phyloP scores from a whole-genome alignment of 371 early-diverging fungal genomes.

The Zychaea mexicana region DNA sequence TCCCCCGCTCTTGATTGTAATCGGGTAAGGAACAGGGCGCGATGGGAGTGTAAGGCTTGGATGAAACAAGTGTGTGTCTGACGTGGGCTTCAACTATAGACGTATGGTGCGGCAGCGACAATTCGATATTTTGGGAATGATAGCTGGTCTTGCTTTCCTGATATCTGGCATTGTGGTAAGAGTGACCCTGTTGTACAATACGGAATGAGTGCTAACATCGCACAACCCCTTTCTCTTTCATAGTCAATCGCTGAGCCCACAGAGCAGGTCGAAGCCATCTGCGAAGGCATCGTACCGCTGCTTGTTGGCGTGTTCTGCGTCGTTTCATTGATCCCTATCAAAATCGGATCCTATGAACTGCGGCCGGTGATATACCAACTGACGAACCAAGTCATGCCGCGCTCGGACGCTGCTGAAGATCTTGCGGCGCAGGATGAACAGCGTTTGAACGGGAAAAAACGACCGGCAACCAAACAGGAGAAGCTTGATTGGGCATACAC shows the following conservation, averaged over 20 bases:
- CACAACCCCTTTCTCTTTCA: background rate
- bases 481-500: conserved; percentile 33
- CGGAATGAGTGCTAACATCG: background rate
- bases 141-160: conserved; percentile 35
- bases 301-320: conserved; percentile 40
- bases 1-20: conserved; percentile 34
- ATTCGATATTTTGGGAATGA: conserved; percentile 30
- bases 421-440: conserved; percentile 25
- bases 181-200: background rate
- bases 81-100: background rate
- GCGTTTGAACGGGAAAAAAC: conserved; percentile 5
- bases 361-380: conserved; percentile 41
- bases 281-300: conserved; percentile 37
- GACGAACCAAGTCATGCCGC: conserved; percentile 47
- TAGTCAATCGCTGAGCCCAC: conserved; percentile 47
- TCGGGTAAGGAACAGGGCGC: conserved; percentile 29
- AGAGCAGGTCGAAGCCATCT: conserved; percentile 29
- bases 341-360: conserved; percentile 32
- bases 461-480: conserved; percentile 14
- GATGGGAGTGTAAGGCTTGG: no score
- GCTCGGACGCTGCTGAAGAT: conserved; percentile 24
- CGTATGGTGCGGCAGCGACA: conserved; percentile 26
- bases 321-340: conserved; percentile 38
- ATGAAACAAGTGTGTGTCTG: no score
- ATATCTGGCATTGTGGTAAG: conserved; percentile 37